Conservation (phyloP, 345 rosid genomes). For the Acer campestre region DNA sequence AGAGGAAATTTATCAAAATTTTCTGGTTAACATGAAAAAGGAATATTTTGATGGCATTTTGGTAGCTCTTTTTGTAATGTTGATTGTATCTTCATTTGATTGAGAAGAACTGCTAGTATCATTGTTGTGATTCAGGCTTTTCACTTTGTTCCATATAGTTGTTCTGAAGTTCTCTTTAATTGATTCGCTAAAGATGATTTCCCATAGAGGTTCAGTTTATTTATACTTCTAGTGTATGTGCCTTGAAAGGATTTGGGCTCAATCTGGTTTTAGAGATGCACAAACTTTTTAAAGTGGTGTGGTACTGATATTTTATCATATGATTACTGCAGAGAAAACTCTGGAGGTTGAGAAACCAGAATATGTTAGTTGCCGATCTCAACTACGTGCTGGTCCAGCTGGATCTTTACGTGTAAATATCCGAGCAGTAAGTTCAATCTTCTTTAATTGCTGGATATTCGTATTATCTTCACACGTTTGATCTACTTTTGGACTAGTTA, state of each 20-base stretch:
- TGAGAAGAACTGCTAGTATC: too few relatives aligned
- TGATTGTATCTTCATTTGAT: not conserved
- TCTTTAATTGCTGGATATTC: not conserved
- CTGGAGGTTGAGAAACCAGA: constrained; percentile 64
- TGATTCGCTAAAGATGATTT: not conserved
- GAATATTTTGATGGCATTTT: not conserved
- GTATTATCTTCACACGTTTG: constrained; percentile 6
- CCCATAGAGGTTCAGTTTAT: not conserved
- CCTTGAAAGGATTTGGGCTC: not conserved
- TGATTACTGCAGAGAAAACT: constrained; percentile 40
- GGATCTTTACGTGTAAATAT: constrained; percentile 74
- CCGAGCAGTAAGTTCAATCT: constrained; percentile 60
- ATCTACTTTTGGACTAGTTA: not conserved
- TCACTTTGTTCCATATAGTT: not conserved
- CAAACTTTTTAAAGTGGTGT: not conserved
- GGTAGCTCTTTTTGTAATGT: too few relatives aligned
- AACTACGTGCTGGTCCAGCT: constrained; percentile 81
- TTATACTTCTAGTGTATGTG: not conserved
- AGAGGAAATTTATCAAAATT: not conserved
- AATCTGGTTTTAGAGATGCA: not conserved
- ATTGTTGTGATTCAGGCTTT: too few relatives aligned
- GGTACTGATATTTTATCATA: constrained; percentile 13
- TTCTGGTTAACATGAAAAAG: not conserved
- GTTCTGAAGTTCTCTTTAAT: not conserved
- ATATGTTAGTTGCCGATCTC: constrained; percentile 53